Percentiles rank a stretch among this genome's conserved stretches.
phyloP scores from a whole-genome alignment of 352 stramenopile species.

The Phytophthora sp. region DNA sequence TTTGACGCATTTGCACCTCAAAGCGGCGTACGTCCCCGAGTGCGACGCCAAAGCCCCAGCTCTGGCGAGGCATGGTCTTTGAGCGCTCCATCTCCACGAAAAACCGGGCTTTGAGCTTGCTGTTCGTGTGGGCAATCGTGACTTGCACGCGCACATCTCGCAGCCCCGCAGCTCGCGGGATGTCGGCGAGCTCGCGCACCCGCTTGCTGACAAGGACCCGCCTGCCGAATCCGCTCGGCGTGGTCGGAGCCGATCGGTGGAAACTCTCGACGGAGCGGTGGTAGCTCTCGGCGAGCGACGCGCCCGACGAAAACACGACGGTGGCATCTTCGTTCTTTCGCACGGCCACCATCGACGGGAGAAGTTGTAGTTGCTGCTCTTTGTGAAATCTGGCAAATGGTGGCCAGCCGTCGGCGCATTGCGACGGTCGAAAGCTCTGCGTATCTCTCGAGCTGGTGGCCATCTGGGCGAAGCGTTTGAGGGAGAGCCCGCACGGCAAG shows the following conservation, averaged over 20 bases:
- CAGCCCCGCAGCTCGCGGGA: slow-evolving; percentile 61
- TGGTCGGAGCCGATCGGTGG: slow-evolving; percentile 16
- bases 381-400: slow-evolving; percentile 12
- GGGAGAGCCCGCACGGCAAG: slow-evolving; percentile 11
- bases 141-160: slow-evolving; percentile 55
- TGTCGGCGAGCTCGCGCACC: slow-evolving; percentile 52
- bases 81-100: slow-evolving; percentile 56
- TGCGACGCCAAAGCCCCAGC: slow-evolving; percentile 45
- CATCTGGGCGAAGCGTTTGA: slow-evolving; percentile 18
- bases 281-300: slow-evolving; percentile 22
- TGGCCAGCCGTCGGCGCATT: not conserved
- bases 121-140: slow-evolving; percentile 52
- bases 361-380: not conserved
- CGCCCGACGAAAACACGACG: slow-evolving; percentile 22
- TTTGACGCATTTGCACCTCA: slow-evolving; percentile 38
- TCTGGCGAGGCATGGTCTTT: slow-evolving; percentile 22
- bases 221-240: slow-evolving; percentile 9
- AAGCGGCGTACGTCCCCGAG: slow-evolving; percentile 51
- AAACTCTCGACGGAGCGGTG: slow-evolving; percentile 18
- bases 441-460: slow-evolving; percentile 16
- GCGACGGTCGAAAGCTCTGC: slow-evolving; percentile 1
- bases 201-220: slow-evolving; percentile 31
- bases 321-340: slow-evolving; percentile 19
- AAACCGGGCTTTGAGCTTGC: slow-evolving; percentile 51
- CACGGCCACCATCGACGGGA: slow-evolving; percentile 19